Evolutionary conservation across 2,329 filamentous ascomycete genomes (phyloP).

Genomic region (Corinectria fuckeliana): DNA sequence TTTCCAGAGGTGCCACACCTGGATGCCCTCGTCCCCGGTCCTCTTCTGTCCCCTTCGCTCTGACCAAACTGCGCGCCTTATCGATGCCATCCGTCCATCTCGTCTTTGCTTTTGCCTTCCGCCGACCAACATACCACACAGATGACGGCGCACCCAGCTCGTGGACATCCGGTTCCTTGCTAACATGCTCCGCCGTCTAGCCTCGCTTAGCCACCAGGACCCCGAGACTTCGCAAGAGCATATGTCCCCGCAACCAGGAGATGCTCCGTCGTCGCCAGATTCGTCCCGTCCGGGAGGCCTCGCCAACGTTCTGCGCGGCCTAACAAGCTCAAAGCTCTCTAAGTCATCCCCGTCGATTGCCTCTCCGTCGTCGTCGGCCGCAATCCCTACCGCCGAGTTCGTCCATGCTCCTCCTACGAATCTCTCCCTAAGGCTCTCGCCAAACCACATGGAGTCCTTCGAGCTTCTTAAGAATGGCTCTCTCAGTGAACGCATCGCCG

Average conservation of each 20-base stretch:
- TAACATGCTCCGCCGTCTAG: slow-evolving; percentile 41
- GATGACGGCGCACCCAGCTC: slow-evolving; percentile 34
- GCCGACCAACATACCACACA: slow-evolving; percentile 29
- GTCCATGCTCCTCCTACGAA: slow-evolving; percentile 50
- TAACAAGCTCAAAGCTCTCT: slow-evolving; percentile 61
- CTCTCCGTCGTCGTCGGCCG: slow-evolving; percentile 47
- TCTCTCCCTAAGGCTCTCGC: slow-evolving; percentile 52
- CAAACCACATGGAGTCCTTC: slow-evolving; percentile 61
- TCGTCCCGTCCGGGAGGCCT: slow-evolving; percentile 62
- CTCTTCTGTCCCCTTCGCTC: slow-evolving; percentile 10
- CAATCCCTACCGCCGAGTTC: slow-evolving; percentile 53
- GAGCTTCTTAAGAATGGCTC: slow-evolving; percentile 61
- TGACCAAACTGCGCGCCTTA: slow-evolving; percentile 5
- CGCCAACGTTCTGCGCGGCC: slow-evolving; percentile 68
- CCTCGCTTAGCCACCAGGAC: slow-evolving; percentile 35
- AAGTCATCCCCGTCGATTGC: slow-evolving; percentile 56
- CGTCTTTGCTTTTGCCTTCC: slow-evolving; percentile 23
- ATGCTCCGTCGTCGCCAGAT: slow-evolving; percentile 62
- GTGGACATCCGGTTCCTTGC: slow-evolving; percentile 33
- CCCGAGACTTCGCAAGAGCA: slow-evolving; percentile 47
- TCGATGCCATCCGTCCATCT: slow-evolving; percentile 17
- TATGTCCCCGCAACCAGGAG: slow-evolving; percentile 68
- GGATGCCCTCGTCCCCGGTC: slow-evolving; percentile 16
- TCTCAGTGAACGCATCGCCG: slow-evolving; percentile 60
- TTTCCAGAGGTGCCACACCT: slow-evolving; percentile 12